Conservation (phyloP, 495 filamentous ascomycete genomes). For the Lasiosphaeria miniovina region DNA sequence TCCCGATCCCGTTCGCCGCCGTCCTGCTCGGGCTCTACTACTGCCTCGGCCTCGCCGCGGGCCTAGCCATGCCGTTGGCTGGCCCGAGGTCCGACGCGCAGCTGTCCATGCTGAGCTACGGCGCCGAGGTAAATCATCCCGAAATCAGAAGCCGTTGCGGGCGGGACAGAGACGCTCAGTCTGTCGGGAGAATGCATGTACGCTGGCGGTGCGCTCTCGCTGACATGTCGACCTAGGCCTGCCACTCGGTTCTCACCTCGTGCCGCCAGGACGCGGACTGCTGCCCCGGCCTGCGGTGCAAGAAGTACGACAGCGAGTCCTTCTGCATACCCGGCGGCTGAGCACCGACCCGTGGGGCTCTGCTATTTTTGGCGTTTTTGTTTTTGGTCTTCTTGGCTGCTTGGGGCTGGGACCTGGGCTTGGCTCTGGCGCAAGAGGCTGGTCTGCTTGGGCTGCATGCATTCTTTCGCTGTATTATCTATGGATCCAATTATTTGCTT, state of each 20-base stretch:
- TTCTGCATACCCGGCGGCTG: slow-evolving; percentile 9
- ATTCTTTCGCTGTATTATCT: too few relatives aligned
- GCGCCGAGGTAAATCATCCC: slow-evolving; percentile 1
- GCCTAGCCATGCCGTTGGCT: slow-evolving; percentile 7
- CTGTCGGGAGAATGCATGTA: too few relatives aligned
- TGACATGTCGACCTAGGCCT: not conserved
- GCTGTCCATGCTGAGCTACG: slow-evolving; percentile 4
- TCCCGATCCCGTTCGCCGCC: not conserved
- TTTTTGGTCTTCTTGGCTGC: too few relatives aligned
- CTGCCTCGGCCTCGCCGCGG: slow-evolving; percentile 9
- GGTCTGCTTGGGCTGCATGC: too few relatives aligned
- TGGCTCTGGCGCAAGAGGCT: too few relatives aligned
- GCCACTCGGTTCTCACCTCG: slow-evolving; percentile 8
- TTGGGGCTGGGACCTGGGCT: too few relatives aligned
- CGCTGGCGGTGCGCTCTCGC: not conserved
- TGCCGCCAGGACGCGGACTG: slow-evolving; percentile 9
- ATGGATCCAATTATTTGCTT: too few relatives aligned
- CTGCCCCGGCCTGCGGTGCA: slow-evolving; percentile 11
- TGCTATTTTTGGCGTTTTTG: not conserved
- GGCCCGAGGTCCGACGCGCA: not conserved
- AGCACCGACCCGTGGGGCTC: not conserved
- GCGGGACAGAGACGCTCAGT: too few relatives aligned
- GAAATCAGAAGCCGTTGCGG: not conserved
- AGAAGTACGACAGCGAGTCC: slow-evolving; percentile 8
- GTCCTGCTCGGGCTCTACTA: not conserved